These are phyloP conservation scores for Ambrosiella beaveri DNA, from an alignment of 2,329 filamentous ascomycete species.

Conservation along the genomic window DNA sequence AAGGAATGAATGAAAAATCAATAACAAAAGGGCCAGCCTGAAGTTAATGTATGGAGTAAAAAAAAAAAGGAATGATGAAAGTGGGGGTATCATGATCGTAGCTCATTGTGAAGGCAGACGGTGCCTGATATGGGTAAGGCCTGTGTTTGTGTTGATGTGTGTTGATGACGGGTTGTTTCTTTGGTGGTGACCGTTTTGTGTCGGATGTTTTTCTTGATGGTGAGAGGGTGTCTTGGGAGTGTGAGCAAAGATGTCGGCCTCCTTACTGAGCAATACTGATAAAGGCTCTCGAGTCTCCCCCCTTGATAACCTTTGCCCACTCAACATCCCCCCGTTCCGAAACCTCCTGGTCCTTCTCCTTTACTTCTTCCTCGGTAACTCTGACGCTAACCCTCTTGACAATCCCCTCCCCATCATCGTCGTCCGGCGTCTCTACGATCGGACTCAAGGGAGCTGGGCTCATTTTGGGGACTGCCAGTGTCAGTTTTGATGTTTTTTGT, in stretches of 20 bases:
- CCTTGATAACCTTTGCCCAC: conserved; percentile 4
- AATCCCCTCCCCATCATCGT: conserved; percentile 5
- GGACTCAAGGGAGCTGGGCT: not conserved
- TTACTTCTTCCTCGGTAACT: conserved; percentile 9
- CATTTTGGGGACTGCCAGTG: not conserved
- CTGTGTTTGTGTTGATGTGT: too few relatives aligned
- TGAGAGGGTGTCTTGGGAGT: not conserved
- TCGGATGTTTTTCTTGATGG: too few relatives aligned
- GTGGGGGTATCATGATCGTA: conserved; percentile 1
- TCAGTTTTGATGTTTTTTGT: not conserved
- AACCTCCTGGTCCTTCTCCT: conserved; percentile 2
- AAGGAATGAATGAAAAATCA: not conserved
- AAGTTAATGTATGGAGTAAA: not conserved
- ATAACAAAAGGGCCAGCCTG: not conserved
- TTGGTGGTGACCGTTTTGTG: too few relatives aligned
- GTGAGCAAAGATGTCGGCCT: not conserved
- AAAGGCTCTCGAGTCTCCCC: not conserved
- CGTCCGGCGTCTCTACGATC: conserved; percentile 1
- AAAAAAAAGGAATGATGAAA: not conserved
- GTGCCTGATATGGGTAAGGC: not conserved
- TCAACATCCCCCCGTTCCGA: not conserved
- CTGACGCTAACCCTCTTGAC: conserved; percentile 12
- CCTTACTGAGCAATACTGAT: not conserved
- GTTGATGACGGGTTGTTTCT: too few relatives aligned
- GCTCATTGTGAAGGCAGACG: not conserved